Percentiles rank a stretch among this genome's conserved stretches.
These are phyloP conservation scores for Saturnispora hagleri DNA, from an alignment of 805 yeast genomes.

Conservation along the genomic window DNA sequence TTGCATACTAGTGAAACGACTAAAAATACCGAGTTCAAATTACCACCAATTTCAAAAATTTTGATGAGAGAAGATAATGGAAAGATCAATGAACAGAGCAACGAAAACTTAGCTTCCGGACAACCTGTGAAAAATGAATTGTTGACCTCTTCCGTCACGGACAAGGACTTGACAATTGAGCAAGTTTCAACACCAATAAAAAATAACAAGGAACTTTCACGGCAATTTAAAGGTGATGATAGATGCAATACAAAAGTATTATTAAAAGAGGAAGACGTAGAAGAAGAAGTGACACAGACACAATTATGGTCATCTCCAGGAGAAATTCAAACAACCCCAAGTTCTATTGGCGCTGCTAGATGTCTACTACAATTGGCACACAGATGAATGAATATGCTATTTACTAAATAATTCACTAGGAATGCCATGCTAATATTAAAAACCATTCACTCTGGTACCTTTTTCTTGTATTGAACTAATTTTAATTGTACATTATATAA, in stretches of 20 bases:
- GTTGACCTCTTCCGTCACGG: neutral
- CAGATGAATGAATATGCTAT: conserved; percentile 15
- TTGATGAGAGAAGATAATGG: neutral
- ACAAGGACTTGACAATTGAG: conserved; percentile 7
- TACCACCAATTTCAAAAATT: conserved; percentile 25
- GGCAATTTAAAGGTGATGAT: neutral
- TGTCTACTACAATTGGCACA: conserved; percentile 35
- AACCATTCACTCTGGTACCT: neutral
- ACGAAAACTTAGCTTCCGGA: neutral
- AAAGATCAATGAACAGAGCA: neutral
- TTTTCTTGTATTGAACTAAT: neutral
- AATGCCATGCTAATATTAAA: neutral
- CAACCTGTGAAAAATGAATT: conserved; percentile 3
- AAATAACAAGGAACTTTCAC: conserved; percentile 8
- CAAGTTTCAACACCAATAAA: conserved; percentile 7
- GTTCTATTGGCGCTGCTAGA: conserved; percentile 40
- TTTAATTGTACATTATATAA: neutral
- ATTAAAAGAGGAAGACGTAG: conserved; percentile 1
- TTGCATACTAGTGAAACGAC: conserved; percentile 1
- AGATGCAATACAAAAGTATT: neutral
- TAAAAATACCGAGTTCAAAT: conserved; percentile 11
- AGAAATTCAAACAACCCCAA: conserved; percentile 34
- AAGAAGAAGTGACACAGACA: conserved; percentile 16
- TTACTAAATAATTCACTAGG: neutral
- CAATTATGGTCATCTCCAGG: conserved; percentile 31